phyloP scores from a whole-genome alignment of 2,329 filamentous ascomycete genomes.

The Huntiella decipiens region DNA sequence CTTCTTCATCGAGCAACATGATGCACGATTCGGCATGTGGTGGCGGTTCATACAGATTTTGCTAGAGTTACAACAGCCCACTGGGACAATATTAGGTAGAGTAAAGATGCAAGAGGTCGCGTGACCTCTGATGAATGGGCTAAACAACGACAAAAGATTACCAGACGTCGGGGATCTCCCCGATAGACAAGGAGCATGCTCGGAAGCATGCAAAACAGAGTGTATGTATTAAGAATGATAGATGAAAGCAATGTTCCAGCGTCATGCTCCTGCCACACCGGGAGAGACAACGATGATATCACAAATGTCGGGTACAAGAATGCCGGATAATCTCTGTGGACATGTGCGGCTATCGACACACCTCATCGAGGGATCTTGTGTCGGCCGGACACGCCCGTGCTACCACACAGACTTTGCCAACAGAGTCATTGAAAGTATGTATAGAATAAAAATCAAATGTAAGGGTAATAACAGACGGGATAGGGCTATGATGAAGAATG shows the following conservation, averaged over 20 bases:
- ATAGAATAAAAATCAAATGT: not conserved
- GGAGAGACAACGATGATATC: too few relatives aligned
- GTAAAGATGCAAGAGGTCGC: too few relatives aligned
- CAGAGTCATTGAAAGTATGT: not conserved
- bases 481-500: not conserved
- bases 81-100: too few relatives aligned
- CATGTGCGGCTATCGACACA: not conserved
- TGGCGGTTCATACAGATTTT: too few relatives aligned
- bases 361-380: not conserved
- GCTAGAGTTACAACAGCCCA: too few relatives aligned
- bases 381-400: conserved; percentile 3
- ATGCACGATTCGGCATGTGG: too few relatives aligned
- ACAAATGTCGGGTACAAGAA: not conserved
- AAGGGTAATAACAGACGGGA: not conserved
- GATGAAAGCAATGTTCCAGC: not conserved
- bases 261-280: too few relatives aligned
- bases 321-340: not conserved
- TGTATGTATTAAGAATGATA: conserved; percentile 5
- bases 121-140: too few relatives aligned
- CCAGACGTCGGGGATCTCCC: too few relatives aligned
- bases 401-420: conserved; percentile 3
- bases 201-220: not conserved
- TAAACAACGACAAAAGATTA: too few relatives aligned
- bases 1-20: too few relatives aligned
- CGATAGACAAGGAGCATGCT: not conserved